These are phyloP conservation scores for Rubroshorea leprosula DNA, from an alignment of 345 rosid genomes.

Conservation along the genomic window DNA sequence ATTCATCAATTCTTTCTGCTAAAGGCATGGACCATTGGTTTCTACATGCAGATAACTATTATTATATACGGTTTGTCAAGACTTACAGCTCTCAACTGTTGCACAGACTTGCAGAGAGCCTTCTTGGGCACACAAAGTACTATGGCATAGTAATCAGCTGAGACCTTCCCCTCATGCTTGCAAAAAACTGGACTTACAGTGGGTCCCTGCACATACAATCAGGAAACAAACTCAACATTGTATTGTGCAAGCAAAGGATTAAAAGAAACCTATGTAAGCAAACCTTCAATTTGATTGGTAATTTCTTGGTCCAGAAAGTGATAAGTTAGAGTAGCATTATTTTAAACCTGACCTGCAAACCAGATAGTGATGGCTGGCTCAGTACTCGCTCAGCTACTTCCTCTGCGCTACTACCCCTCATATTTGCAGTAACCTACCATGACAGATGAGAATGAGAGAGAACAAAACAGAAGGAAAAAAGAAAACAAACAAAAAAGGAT, in stretches of 20 bases:
- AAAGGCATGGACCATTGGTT: neutral
- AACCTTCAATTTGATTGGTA: too few relatives aligned
- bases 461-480: neutral
- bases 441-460: neutral
- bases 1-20: too few relatives aligned
- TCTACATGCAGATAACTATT: neutral
- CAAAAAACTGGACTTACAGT: conserved; percentile 83
- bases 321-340: too few relatives aligned
- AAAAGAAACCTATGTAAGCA: too few relatives aligned
- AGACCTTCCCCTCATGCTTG: conserved; percentile 49
- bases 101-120: conserved; percentile 68
- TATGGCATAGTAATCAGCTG: conserved; percentile 69
- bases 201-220: conserved; percentile 58
- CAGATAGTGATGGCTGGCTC: conserved; percentile 74
- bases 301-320: too few relatives aligned
- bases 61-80: neutral
- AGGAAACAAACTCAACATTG: neutral
- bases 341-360: conserved; percentile 65
- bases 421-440: conserved; percentile 79
- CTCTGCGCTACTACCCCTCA: conserved; percentile 77
- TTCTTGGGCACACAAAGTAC: conserved; percentile 86
- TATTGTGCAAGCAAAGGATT: too few relatives aligned
- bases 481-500: too few relatives aligned
- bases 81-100: conserved; percentile 85
- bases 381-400: conserved; percentile 81